These are phyloP conservation scores for Cenchrus purpureus DNA, from an alignment of 176 grass and related monocot genomes.

Conservation along the genomic window DNA sequence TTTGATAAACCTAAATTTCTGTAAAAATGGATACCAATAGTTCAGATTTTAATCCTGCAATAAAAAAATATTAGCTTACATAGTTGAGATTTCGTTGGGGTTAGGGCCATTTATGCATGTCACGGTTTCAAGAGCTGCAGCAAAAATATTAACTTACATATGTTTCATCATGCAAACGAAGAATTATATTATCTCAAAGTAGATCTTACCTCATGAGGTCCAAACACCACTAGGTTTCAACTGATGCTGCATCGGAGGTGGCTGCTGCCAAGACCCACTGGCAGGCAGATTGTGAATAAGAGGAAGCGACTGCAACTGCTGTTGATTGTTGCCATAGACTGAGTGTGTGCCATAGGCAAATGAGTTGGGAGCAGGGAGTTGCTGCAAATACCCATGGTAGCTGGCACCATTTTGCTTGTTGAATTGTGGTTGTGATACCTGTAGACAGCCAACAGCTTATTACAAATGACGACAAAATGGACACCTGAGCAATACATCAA, in stretches of 20 bases:
- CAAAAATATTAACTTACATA: background rate
- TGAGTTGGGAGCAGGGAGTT: background rate
- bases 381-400: conserved; percentile 16
- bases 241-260: background rate
- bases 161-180: background rate
- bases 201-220: conserved; percentile 1
- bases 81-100: background rate
- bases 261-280: background rate
- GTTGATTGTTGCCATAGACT: conserved; percentile 18
- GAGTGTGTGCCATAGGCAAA: background rate
- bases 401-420: background rate
- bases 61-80: too few relatives aligned
- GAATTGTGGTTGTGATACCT: background rate
- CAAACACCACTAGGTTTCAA: background rate
- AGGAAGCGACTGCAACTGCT: background rate
- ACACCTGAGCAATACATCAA: background rate
- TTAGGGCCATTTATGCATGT: background rate
- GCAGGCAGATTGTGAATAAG: background rate
- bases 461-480: background rate
- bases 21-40: background rate
- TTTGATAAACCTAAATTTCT: background rate
- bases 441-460: background rate
- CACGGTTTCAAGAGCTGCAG: background rate
- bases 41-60: background rate
- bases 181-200: background rate